Evolutionary conservation across 148 eudicot genomes (phyloP), one percentile per base, ranked within the genome.

Genomic region (Nepenthes gracilis): DNA sequence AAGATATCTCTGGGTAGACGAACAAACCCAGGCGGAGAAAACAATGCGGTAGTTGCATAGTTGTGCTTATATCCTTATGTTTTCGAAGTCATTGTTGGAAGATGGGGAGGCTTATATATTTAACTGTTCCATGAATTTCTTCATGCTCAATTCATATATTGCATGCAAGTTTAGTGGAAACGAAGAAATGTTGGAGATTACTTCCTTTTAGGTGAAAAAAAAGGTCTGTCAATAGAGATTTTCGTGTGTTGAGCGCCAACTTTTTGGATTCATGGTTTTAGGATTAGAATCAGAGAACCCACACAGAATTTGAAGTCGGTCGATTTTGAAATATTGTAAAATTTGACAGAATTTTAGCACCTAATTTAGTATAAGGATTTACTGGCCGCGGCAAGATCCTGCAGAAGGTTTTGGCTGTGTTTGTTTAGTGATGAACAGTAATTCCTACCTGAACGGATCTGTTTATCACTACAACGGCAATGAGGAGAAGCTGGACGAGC

Each of bases 1-100:
- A 52, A 58, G 59, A 56, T 52, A 52, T 68, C 52, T 55, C 48
- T 70, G 13, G 80, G 88, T 78, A 76, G 85, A 58, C 81, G 90
- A 84, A 72, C 90, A 67, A 84, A 81, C 82, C 57, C 34, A 81
- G 62, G 64, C 84, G 78, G 80, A 72, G 32, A 43, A 47, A 62
- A 67, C 80, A 70, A 77, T 6, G 75, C 55, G 62, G 36, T 38
- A 33, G 55, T 38, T 58, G 35, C 32, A 60, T 62, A 45, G 47
- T 54, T 65, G 53, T 63, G 52, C 6, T 57, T 60, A 9, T 10
- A 14, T 8, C 62, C 50, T 61, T 65, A 37, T 57, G 40, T 61
- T 48, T 50, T 33, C 45, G 50, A 23, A 36, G 13, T n/a, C 6
- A n/a, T 52, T n/a, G n/a, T n/a, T n/a, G n/a, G 43, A 40, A 40